phyloP scores from a whole-genome alignment of 768 basidiomycete species.

The Tylopilus vinaceipallidus region DNA sequence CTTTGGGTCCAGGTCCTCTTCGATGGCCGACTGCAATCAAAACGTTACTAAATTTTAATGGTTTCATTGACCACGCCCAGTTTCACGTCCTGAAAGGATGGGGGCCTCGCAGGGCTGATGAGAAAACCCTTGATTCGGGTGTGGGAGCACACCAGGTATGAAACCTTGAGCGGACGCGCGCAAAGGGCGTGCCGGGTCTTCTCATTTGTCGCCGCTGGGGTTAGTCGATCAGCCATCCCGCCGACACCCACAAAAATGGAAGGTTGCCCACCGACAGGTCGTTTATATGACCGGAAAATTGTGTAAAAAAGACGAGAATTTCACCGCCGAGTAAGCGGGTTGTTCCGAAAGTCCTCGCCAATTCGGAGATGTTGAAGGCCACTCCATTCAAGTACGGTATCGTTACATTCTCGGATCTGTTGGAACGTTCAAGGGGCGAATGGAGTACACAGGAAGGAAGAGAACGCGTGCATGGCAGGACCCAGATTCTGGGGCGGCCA shows the following conservation, averaged over 20 bases:
- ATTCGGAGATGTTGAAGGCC: background rate
- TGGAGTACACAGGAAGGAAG: constrained; percentile 2
- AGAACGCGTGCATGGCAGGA: constrained; percentile 3
- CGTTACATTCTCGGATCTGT: constrained; percentile 5
- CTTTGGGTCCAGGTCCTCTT: constrained; percentile 27
- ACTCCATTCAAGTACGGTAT: background rate
- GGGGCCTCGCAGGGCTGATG: constrained; percentile 20
- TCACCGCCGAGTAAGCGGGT: constrained; percentile 1
- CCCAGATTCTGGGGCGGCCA: constrained; percentile 24
- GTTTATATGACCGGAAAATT: constrained; percentile 4
- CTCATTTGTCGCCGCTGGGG: constrained; percentile 16
- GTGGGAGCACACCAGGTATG: constrained; percentile 16
- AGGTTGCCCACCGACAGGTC: background rate
- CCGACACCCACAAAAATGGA: constrained; percentile 15
- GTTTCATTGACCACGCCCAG: constrained; percentile 11
- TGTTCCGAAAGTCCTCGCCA: background rate
- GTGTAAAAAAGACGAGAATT: constrained; percentile 15
- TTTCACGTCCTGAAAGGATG: constrained; percentile 15
- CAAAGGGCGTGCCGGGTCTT: constrained; percentile 30
- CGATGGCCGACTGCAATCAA: constrained; percentile 7
- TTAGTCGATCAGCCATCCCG: constrained; percentile 9
- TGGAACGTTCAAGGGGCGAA: constrained; percentile 26
- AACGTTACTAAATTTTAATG: constrained; percentile 23
- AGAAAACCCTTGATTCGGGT: constrained; percentile 21
- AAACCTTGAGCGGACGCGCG: constrained; percentile 23